phyloP scores from a whole-genome alignment of 257 asterid genomes.

The Nicotiana paniculata region DNA sequence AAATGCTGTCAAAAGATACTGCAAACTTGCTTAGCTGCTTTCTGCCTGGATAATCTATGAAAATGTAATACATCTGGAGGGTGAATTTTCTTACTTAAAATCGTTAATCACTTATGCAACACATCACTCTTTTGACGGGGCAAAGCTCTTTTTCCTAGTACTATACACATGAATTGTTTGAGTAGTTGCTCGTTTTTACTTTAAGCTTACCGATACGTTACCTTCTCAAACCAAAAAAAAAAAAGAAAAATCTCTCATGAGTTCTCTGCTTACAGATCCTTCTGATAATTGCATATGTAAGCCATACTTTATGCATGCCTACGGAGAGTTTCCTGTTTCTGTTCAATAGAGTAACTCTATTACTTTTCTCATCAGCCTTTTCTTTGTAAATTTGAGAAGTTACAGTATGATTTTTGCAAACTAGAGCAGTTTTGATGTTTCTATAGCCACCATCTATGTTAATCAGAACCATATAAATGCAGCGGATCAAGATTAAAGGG shows the following conservation, averaged over 20 bases:
- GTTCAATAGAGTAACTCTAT: not conserved
- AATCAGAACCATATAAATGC: constrained; percentile 19
- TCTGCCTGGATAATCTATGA: not conserved
- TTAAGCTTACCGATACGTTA: not conserved
- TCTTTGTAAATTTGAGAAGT: not conserved
- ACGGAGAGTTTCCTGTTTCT: not conserved
- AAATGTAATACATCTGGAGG: not conserved
- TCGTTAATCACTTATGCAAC: not conserved
- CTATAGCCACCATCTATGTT: not conserved
- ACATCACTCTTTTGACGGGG: not conserved
- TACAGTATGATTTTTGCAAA: not conserved
- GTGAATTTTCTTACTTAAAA: not conserved
- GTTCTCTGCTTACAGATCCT: not conserved
- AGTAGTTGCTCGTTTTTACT: not conserved
- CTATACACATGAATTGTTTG: not conserved
- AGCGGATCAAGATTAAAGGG: constrained; percentile 73
- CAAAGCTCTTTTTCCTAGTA: not conserved
- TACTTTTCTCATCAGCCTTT: not conserved
- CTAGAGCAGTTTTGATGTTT: not conserved
- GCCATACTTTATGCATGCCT: not conserved
- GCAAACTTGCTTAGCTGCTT: not conserved
- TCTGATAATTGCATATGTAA: not conserved
- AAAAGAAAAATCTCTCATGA: not conserved
- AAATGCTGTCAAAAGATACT: not conserved
- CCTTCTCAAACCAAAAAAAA: too few species aligned